Evolutionary conservation across 345 rosid species (phyloP).

Genomic region (Clausena lansium): DNA sequence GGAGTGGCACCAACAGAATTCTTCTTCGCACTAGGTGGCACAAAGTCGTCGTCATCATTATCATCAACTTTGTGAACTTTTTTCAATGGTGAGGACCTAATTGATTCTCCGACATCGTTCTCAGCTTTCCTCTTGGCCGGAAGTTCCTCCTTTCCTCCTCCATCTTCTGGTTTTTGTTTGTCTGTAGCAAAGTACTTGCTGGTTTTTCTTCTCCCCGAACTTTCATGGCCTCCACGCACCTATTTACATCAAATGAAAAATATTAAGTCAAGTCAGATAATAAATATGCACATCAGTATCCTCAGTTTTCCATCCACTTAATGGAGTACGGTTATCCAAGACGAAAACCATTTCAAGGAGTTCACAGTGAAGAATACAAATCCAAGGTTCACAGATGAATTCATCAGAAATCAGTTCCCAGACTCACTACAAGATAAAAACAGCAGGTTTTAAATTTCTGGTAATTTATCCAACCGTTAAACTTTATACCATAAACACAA

Average conservation of each 20-base stretch:
- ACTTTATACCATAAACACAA: not conserved
- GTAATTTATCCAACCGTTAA: not conserved
- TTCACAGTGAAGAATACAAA: not conserved
- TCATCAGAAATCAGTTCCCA: no score
- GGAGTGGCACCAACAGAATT: conserved; percentile 49
- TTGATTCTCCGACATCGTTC: conserved; percentile 32
- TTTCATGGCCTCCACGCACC: conserved; percentile 48
- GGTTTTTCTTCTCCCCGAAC: conserved; percentile 71
- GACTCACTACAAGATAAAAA: no score
- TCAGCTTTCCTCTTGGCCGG: conserved; percentile 67
- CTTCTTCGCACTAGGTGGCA: conserved; percentile 42
- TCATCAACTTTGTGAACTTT: conserved; percentile 50
- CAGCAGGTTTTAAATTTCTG: not conserved
- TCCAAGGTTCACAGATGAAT: no score
- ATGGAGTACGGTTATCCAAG: not conserved
- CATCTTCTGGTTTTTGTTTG: conserved; percentile 61
- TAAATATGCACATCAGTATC: not conserved
- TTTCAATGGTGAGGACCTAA: conserved; percentile 49
- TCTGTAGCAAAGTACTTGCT: conserved; percentile 89
- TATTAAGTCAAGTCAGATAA: not conserved
- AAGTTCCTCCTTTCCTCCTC: conserved; percentile 43
- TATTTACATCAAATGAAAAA: conserved; percentile 9
- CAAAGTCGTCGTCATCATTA: conserved; percentile 67
- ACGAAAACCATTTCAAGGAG: not conserved
- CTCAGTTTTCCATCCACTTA: not conserved